phyloP scores from a whole-genome alignment of 2,329 filamentous ascomycete species.

The Leptosphaerulina australis region DNA sequence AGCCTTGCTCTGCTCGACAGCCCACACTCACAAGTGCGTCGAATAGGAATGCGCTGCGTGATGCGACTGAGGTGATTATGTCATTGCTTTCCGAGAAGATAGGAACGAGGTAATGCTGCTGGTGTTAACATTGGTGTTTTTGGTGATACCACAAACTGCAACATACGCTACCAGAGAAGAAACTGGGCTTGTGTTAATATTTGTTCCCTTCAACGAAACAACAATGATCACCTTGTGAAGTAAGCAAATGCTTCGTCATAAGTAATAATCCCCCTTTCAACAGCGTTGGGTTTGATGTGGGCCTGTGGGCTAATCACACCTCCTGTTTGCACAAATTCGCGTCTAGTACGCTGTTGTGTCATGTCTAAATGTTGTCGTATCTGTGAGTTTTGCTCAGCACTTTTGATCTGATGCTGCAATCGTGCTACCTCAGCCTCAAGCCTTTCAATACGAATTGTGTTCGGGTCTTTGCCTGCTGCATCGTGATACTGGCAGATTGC shows the following conservation, averaged over 20 bases:
- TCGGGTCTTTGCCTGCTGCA: slow-evolving; percentile 31
- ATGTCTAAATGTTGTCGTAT: neutral
- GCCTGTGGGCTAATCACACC: neutral
- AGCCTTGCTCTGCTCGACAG: slow-evolving; percentile 55
- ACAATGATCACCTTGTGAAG: slow-evolving; percentile 1
- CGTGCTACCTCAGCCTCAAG: slow-evolving; percentile 33
- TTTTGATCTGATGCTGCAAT: slow-evolving; percentile 23
- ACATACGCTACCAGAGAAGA: slow-evolving; percentile 42
- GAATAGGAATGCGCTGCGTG: slow-evolving; percentile 58
- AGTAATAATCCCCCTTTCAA: slow-evolving; percentile 33
- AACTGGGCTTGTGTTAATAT: slow-evolving; percentile 17
- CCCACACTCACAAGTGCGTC: slow-evolving; percentile 61
- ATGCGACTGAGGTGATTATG: slow-evolving; percentile 54
- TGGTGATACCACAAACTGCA: neutral
- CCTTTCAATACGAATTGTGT: slow-evolving; percentile 32
- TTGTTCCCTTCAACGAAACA: neutral
- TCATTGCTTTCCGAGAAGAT: slow-evolving; percentile 57
- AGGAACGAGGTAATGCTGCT: slow-evolving; percentile 55
- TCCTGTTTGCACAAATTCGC: neutral
- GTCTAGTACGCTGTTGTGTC: neutral
- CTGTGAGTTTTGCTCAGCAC: neutral
- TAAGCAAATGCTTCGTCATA: slow-evolving; percentile 35
- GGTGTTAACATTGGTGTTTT: slow-evolving; percentile 21
- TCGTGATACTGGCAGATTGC: slow-evolving; percentile 36
- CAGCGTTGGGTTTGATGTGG: slow-evolving; percentile 22